Percentiles rank a stretch among this genome's conserved stretches.
Evolutionary conservation across 2,329 filamentous ascomycete genomes (phyloP).

Genomic region (Hymenoscyphus salicellus): DNA sequence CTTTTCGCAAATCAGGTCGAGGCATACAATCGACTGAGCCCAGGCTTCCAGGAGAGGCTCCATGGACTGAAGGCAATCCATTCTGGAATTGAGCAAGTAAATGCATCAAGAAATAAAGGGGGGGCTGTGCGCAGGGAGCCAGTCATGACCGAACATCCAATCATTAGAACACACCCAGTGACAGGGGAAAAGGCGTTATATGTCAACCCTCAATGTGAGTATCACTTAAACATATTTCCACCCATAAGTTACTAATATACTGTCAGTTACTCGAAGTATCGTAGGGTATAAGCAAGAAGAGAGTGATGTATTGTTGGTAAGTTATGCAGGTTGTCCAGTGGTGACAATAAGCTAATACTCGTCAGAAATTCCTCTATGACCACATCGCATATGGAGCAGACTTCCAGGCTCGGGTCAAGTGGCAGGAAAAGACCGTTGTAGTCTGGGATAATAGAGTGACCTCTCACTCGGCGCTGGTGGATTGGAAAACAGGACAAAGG

Average conservation of each 20-base stretch:
- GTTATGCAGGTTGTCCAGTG: background rate
- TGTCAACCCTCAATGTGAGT: slow-evolving; percentile 77
- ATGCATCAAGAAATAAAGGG: slow-evolving; percentile 62
- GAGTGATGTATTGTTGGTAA: slow-evolving; percentile 64
- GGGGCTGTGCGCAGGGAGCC: slow-evolving; percentile 74
- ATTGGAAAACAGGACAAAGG: slow-evolving; percentile 77
- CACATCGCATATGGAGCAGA: slow-evolving; percentile 71
- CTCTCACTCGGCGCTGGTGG: slow-evolving; percentile 73
- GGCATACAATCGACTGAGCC: slow-evolving; percentile 78
- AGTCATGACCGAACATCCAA: slow-evolving; percentile 69
- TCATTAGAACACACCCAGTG: slow-evolving; percentile 76
- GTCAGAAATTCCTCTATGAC: slow-evolving; percentile 74
- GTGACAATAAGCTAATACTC: slow-evolving; percentile 58
- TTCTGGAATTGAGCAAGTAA: slow-evolving; percentile 77
- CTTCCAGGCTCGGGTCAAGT: slow-evolving; percentile 71
- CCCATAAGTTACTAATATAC: slow-evolving; percentile 10
- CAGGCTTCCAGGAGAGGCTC: slow-evolving; percentile 73
- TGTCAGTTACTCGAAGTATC: slow-evolving; percentile 71
- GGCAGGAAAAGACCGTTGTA: slow-evolving; percentile 76
- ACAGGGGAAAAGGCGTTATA: slow-evolving; percentile 83
- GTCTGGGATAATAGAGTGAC: slow-evolving; percentile 85
- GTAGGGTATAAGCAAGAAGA: slow-evolving; percentile 85
- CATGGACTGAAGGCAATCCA: slow-evolving; percentile 80
- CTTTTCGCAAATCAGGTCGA: slow-evolving; percentile 76
- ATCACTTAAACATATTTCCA: background rate